A percentile compares a stretch with the other conserved stretches of the same genome.
These are phyloP conservation scores for Hydnomerulius pinastri DNA, from an alignment of 768 basidiomycete species.

Conservation along the genomic window DNA sequence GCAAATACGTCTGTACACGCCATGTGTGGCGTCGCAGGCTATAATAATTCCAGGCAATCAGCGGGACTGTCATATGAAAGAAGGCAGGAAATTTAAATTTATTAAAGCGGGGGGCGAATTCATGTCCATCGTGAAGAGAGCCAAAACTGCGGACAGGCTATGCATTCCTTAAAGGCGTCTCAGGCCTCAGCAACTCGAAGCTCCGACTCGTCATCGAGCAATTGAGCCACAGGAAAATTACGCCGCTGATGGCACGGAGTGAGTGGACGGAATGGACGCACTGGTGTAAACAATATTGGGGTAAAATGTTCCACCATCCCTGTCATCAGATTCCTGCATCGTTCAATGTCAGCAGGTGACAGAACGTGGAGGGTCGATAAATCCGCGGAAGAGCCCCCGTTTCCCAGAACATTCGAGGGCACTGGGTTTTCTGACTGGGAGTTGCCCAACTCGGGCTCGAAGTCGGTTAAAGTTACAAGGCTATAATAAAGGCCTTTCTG, in stretches of 20 bases:
- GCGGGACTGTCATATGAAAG: neutral
- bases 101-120: neutral
- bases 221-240: neutral
- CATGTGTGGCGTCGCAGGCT: conserved; percentile 68
- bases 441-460: conserved; percentile 43
- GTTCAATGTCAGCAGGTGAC: conserved; percentile 36
- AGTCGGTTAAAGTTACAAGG: conserved; percentile 58
- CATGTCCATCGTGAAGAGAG: neutral
- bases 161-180: neutral
- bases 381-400: neutral
- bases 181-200: neutral
- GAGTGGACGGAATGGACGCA: conserved; percentile 15
- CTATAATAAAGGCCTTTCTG: conserved; percentile 66
- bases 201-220: neutral
- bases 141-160: neutral
- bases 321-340: conserved; percentile 52
- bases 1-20: conserved; percentile 72
- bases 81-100: neutral
- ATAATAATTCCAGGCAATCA: neutral
- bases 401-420: neutral
- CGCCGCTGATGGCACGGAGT: neutral
- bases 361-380: conserved; percentile 23
- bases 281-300: conserved; percentile 70
- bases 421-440: conserved; percentile 2
- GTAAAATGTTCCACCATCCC: conserved; percentile 67